Evolutionary conservation across 148 eudicot genomes (phyloP).

Genomic region (Cornus controversa): DNA sequence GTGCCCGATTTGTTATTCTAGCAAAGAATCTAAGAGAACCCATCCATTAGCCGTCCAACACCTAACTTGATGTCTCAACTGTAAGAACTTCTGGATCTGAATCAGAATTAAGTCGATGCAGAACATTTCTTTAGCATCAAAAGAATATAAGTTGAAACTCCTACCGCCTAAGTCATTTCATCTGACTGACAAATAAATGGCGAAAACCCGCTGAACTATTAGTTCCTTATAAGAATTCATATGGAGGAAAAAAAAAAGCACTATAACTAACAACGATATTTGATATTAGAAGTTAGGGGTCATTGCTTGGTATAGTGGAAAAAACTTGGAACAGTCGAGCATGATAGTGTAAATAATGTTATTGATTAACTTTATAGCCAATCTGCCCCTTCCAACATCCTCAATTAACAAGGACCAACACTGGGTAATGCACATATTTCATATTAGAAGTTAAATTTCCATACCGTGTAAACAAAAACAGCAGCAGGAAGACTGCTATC

Average conservation of each 20-base stretch:
- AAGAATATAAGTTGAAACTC: not conserved
- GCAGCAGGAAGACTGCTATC: slow-evolving; percentile 97
- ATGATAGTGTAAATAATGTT: no score
- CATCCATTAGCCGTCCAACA: not conserved
- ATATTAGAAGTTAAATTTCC: slow-evolving; percentile 13
- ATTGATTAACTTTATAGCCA: no score
- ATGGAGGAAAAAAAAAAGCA: not conserved
- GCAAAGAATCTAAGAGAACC: not conserved
- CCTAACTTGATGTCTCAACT: not conserved
- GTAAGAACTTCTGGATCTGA: not conserved
- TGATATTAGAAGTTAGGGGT: not conserved
- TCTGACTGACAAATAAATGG: not conserved
- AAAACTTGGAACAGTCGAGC: no score
- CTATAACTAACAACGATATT: not conserved
- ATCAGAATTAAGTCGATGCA: not conserved
- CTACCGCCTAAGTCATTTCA: not conserved
- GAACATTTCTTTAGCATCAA: not conserved
- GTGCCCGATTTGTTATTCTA: not conserved
- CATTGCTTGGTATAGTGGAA: no score
- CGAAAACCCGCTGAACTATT: not conserved
- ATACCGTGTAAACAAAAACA: slow-evolving; percentile 94
- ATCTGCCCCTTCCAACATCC: no score
- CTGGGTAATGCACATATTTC: no score
- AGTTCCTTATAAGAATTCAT: not conserved
- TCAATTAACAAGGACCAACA: no score